Evolutionary conservation across 179 eudicot species (phyloP).

Genomic region (Vitellaria paradoxa): DNA sequence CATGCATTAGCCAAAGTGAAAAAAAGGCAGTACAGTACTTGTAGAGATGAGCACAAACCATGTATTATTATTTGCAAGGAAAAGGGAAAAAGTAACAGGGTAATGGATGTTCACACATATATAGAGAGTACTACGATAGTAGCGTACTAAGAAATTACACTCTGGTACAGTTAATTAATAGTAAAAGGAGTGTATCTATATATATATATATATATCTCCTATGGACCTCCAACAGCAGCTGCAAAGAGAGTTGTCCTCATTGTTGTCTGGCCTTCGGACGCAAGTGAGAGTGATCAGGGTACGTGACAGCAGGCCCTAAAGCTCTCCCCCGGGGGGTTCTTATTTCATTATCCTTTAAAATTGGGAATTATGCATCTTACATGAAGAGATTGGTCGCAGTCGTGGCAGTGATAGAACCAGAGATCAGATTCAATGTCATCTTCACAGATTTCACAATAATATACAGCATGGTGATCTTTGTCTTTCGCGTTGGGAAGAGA

Average conservation of each 20-base stretch:
- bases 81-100: too few relatives aligned
- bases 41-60: too few relatives aligned
- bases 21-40: too few relatives aligned
- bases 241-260: neutral
- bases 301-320: neutral
- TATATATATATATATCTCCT: too few relatives aligned
- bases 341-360: neutral
- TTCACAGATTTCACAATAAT: slow-evolving; percentile 6
- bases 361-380: neutral
- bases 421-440: neutral
- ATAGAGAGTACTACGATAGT: too few relatives aligned
- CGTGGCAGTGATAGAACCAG: slow-evolving; percentile 1
- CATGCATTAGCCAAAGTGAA: too few relatives aligned
- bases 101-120: too few relatives aligned
- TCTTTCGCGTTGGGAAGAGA: neutral
- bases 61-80: too few relatives aligned
- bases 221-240: neutral
- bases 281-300: neutral
- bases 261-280: neutral
- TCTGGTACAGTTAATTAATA: too few relatives aligned
- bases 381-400: slow-evolving; percentile 3
- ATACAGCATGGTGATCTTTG: neutral
- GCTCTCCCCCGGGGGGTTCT: neutral
- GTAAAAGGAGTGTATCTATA: too few relatives aligned
- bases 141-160: too few relatives aligned